These are phyloP conservation scores for Mycena albidolilacea DNA, from an alignment of 768 basidiomycete genomes.

Conservation along the genomic window DNA sequence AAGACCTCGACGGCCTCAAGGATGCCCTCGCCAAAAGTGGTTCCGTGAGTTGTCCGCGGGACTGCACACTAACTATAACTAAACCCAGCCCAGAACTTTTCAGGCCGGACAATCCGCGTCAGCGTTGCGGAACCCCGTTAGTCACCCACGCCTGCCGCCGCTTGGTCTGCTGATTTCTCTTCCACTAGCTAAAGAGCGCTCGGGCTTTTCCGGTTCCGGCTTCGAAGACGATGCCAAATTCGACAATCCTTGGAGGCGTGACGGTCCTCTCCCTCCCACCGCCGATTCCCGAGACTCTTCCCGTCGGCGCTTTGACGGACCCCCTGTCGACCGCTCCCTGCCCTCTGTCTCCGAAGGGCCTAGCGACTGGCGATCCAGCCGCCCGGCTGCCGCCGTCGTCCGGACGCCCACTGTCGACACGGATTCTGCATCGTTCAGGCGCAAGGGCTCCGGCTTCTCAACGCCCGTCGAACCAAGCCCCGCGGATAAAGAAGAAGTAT, in stretches of 20 bases:
- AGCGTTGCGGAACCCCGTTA: constrained; percentile 97
- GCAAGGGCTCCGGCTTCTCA: constrained; percentile 72
- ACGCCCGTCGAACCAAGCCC: constrained; percentile 59
- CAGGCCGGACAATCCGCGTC: constrained; percentile 87
- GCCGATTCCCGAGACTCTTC: constrained; percentile 74
- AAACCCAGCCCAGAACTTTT: constrained; percentile 65
- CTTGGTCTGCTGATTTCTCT: constrained; percentile 30
- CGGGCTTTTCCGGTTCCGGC: constrained; percentile 63
- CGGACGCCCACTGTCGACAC: constrained; percentile 60
- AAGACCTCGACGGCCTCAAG: constrained; percentile 88
- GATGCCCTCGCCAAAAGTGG: constrained; percentile 83
- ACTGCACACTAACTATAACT: background rate
- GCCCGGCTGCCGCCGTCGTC: constrained; percentile 37
- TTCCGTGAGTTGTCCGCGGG: constrained; percentile 61
- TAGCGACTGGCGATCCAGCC: constrained; percentile 82
- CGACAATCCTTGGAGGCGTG: constrained; percentile 87
- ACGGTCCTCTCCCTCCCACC: constrained; percentile 85
- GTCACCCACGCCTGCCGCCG: constrained; percentile 51
- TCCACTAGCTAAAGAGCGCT: constrained; percentile 80
- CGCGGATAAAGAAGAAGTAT: constrained; percentile 86
- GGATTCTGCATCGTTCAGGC: constrained; percentile 63
- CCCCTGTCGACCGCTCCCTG: constrained; percentile 55
- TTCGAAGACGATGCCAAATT: constrained; percentile 86
- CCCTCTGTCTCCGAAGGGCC: constrained; percentile 72
- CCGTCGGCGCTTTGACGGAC: constrained; percentile 77